Base-by-base conservation (phyloP, 371 early-diverging fungal species). In the Apophysomyces elegans region DNA sequence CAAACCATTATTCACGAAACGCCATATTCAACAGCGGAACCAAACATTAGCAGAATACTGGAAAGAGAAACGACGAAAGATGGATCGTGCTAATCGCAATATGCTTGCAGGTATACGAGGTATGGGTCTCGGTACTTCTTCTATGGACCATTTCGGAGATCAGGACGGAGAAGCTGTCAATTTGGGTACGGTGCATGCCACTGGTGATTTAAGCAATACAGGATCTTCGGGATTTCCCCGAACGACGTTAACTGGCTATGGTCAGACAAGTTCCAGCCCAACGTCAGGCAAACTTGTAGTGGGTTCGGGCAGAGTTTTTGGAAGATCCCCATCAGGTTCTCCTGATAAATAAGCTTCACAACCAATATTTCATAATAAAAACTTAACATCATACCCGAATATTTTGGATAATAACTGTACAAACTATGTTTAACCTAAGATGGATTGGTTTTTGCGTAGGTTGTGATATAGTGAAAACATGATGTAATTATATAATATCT, bases 1-100 rank as follows among this genome's bases (percentile, higher is more conserved):
- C 12, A 92, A 92, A 64, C 95, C 95, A 0, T 69, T 93, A 39
- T 91, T 94, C 68, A 88, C 82, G 8, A 81, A 79, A 61, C 74
- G 67, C 9, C 79, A 82, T 56, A 61, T 78, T 2, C 81, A 81
- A 47, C 72, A 78, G 59, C 62, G 80, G 35, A 82, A 82, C 44
- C 76, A 78, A 36, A 78, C 78, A 6, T 58, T 82, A 37, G 83
- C 80, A 0, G 83, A 79, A 38, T 82, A 82, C 21, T 82, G 83
- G 83, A 65, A 59, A 66, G 78, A 79, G n/a, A 82, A 78, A 16
- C 61, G 78, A 59, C 67, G 76, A 58, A 82, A 75, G 64, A 82
- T 82, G 83, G 83, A 82, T 41, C 70, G 80, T 38, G 76, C 72
- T 11, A 79, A 82, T 64, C 67, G 72, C 11, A 71, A 64, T 39